Evolutionary conservation across 345 rosid species (phyloP).

Genomic region (Lumnitzera littorea): DNA sequence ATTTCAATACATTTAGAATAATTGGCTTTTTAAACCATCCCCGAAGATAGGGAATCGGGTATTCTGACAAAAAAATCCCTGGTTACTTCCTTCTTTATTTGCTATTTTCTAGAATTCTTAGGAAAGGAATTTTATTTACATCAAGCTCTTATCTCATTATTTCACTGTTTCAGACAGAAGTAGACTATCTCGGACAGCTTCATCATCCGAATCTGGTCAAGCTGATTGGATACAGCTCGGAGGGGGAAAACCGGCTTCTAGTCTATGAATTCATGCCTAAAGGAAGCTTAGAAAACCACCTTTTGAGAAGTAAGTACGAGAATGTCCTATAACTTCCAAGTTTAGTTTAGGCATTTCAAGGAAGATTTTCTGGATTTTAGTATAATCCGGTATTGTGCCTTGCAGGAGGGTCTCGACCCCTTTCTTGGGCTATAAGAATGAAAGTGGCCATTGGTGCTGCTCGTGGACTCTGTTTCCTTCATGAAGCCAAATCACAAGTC

Average conservation of each 20-base stretch:
- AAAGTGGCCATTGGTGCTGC: slow-evolving; percentile 91
- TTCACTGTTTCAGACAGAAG: slow-evolving; percentile 69
- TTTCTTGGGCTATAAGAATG: slow-evolving; percentile 78
- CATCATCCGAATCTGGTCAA: slow-evolving; percentile 89
- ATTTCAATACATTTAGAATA: too few relatives aligned
- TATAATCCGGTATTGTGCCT: slow-evolving; percentile 9
- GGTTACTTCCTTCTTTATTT: too few relatives aligned
- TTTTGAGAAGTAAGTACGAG: slow-evolving; percentile 48
- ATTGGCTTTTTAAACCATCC: too few relatives aligned
- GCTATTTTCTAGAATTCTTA: too few relatives aligned
- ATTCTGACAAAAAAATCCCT: too few relatives aligned
- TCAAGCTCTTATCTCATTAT: background rate
- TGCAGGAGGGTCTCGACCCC: slow-evolving; percentile 77
- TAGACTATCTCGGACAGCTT: slow-evolving; percentile 91
- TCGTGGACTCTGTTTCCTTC: slow-evolving; percentile 85
- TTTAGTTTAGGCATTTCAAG: background rate
- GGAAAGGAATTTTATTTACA: too few relatives aligned
- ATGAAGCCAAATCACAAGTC: slow-evolving; percentile 82
- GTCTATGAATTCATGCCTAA: slow-evolving; percentile 95
- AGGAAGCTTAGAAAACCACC: slow-evolving; percentile 88
- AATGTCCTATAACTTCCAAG: background rate
- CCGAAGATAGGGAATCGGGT: too few relatives aligned
- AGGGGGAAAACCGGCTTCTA: slow-evolving; percentile 73
- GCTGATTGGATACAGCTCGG: slow-evolving; percentile 80
- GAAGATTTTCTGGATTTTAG: background rate